These are phyloP conservation scores for Tetrahymena thermophila DNA, from an alignment of 73 alveolate genomes.

Conservation along the genomic window DNA sequence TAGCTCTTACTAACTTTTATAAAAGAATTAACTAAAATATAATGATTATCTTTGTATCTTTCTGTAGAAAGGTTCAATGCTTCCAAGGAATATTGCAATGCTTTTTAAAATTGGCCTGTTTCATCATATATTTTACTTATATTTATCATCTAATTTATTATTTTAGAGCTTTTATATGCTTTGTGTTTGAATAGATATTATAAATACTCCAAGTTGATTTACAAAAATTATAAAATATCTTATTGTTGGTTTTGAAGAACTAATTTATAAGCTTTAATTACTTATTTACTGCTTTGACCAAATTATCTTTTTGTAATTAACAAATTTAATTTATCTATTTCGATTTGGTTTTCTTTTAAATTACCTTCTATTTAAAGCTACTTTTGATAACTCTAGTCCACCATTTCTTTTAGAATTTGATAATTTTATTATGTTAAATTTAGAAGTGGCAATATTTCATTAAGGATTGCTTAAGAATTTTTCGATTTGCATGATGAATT, in stretches of 20 bases:
- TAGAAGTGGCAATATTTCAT: not conserved
- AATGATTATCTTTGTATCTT: not conserved
- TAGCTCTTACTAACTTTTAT: not conserved
- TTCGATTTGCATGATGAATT: not conserved
- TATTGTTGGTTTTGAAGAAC: not conserved
- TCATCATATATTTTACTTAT: not conserved
- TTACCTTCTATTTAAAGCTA: too few species aligned
- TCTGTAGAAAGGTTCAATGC: not conserved
- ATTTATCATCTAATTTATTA: too few species aligned
- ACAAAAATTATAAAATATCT: not conserved
- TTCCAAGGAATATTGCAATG: not conserved
- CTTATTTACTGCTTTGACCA: not conserved
- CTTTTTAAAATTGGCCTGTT: not conserved
- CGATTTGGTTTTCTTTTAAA: not conserved
- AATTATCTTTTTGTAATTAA: not conserved
- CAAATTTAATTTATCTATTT: too few species aligned
- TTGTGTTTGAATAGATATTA: too few species aligned
- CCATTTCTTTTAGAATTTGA: not conserved
- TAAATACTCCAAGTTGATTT: not conserved
- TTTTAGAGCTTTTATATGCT: not conserved
- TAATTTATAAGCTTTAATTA: not conserved
- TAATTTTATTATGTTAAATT: not conserved
- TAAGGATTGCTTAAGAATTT: not conserved
- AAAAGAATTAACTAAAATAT: not conserved
- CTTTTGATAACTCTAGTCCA: not conserved